Percentiles rank a stretch among this genome's conserved stretches.
Evolutionary conservation across 306 rosid genomes (phyloP).

Genomic region (Prosopis cineraria): DNA sequence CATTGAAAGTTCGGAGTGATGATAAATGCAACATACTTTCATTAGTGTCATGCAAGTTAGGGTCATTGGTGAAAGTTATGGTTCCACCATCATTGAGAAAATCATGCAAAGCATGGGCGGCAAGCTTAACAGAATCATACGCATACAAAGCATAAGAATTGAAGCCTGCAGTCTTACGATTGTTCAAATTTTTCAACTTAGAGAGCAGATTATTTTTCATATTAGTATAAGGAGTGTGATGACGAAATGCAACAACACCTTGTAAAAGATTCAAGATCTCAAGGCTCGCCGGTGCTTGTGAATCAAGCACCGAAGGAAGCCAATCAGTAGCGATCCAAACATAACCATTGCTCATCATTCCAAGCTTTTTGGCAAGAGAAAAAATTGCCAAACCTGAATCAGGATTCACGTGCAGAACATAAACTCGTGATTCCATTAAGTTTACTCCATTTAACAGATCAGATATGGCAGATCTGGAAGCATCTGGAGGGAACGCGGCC

Average conservation of each 20-base stretch:
- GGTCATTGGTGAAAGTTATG: slow-evolving; percentile 73
- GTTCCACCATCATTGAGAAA: slow-evolving; percentile 68
- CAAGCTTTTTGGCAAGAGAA: slow-evolving; percentile 63
- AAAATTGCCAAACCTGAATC: slow-evolving; percentile 76
- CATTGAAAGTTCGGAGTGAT: slow-evolving; percentile 67
- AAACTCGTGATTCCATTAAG: slow-evolving; percentile 94
- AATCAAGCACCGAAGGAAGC: slow-evolving; percentile 86
- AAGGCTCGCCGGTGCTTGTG: slow-evolving; percentile 45
- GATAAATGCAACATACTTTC: slow-evolving; percentile 58
- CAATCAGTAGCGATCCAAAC: slow-evolving; percentile 97
- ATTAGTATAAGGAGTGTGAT: slow-evolving; percentile 72
- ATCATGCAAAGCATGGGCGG: slow-evolving; percentile 73
- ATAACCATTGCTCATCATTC: slow-evolving; percentile 70
- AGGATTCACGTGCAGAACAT: slow-evolving; percentile 85
- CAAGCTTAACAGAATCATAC: slow-evolving; percentile 87
- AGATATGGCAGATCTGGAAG: slow-evolving; percentile 44
- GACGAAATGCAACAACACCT: slow-evolving; percentile 86
- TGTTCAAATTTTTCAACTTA: slow-evolving; percentile 46
- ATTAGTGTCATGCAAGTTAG: slow-evolving; percentile 54
- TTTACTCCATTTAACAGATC: slow-evolving; percentile 69
- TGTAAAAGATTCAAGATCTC: slow-evolving; percentile 60
- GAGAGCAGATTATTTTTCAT: slow-evolving; percentile 54
- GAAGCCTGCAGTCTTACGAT: slow-evolving; percentile 50
- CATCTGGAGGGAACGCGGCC: slow-evolving; percentile 74
- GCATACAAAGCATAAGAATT: slow-evolving; percentile 91